These are phyloP conservation scores for Boletus patriciae DNA, from an alignment of 768 basidiomycete species.

Conservation along the genomic window DNA sequence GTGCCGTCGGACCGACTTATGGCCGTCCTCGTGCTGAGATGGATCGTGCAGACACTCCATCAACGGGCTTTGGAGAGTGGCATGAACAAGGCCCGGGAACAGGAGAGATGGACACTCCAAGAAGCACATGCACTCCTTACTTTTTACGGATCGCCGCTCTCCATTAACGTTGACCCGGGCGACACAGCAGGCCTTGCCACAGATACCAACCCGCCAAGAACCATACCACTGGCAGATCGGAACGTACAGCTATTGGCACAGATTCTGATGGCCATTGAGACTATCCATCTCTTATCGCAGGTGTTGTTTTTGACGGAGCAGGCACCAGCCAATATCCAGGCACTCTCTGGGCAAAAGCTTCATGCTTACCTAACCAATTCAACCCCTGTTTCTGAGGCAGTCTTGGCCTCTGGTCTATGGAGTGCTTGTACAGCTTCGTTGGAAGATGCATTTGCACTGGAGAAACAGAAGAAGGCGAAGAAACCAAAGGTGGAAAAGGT, in stretches of 20 bases:
- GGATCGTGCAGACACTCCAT: slow-evolving; percentile 55
- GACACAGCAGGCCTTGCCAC: slow-evolving; percentile 20
- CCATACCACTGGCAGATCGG: slow-evolving; percentile 47
- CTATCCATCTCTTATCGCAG: slow-evolving; percentile 60
- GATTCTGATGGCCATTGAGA: slow-evolving; percentile 55
- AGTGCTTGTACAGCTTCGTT: slow-evolving; percentile 48
- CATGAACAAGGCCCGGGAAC: slow-evolving; percentile 55
- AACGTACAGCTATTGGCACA: slow-evolving; percentile 72
- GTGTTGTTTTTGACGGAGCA: slow-evolving; percentile 54
- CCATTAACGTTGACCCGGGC: neutral
- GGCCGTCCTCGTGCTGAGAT: slow-evolving; percentile 59
- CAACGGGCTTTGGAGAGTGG: slow-evolving; percentile 49
- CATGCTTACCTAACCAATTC: slow-evolving; percentile 51
- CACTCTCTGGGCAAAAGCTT: slow-evolving; percentile 60
- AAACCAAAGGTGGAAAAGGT: slow-evolving; percentile 29
- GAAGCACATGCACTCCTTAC: slow-evolving; percentile 64
- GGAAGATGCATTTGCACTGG: slow-evolving; percentile 48
- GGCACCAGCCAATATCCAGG: slow-evolving; percentile 45
- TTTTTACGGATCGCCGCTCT: slow-evolving; percentile 37
- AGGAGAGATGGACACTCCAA: slow-evolving; percentile 65
- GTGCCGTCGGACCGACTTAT: slow-evolving; percentile 49
- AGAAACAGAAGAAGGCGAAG: slow-evolving; percentile 46
- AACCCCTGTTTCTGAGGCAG: slow-evolving; percentile 17
- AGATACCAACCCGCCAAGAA: slow-evolving; percentile 3
- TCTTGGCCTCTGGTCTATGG: slow-evolving; percentile 42